Conservation (phyloP, 805 yeast species). For the Nakazawaea ernobii region DNA sequence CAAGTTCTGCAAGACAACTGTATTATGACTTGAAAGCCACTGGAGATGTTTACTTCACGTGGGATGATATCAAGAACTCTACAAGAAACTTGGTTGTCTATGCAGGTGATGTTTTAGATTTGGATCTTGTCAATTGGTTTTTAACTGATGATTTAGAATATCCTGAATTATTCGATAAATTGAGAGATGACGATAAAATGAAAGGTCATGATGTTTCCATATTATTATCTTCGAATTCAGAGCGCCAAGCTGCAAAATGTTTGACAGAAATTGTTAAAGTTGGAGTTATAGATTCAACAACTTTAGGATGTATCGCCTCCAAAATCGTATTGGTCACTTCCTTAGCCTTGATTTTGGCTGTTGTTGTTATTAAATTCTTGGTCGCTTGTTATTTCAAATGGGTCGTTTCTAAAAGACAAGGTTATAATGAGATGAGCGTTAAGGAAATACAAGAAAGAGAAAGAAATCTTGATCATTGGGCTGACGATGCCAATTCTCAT, state of each 20-base stretch:
- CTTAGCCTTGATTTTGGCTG: conserved; percentile 75
- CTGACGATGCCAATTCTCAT: conserved; percentile 49
- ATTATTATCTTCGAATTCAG: conserved; percentile 58
- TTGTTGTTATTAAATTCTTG: conserved; percentile 71
- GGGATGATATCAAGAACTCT: conserved; percentile 76
- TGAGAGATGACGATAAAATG: conserved; percentile 48
- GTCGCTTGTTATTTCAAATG: conserved; percentile 89
- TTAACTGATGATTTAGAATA: conserved; percentile 61
- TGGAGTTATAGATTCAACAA: conserved; percentile 82
- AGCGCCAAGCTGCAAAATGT: conserved; percentile 73
- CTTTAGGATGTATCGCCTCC: conserved; percentile 93
- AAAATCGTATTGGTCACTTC: conserved; percentile 76
- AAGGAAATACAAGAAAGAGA: conserved; percentile 59
- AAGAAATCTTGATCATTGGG: conserved; percentile 78
- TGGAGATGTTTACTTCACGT: conserved; percentile 81
- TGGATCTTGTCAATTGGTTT: conserved; percentile 73
- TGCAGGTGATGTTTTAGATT: conserved; percentile 84
- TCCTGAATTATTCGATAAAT: conserved; percentile 64
- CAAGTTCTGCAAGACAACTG: conserved; percentile 57
- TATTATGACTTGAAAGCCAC: conserved; percentile 53
- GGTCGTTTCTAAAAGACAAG: conserved; percentile 73
- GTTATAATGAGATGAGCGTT: conserved; percentile 59
- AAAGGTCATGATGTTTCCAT: conserved; percentile 80
- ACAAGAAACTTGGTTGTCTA: conserved; percentile 79
- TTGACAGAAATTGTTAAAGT: conserved; percentile 80